phyloP scores from a whole-genome alignment of 352 stramenopile species.

The Globisporangium paroecandrum region DNA sequence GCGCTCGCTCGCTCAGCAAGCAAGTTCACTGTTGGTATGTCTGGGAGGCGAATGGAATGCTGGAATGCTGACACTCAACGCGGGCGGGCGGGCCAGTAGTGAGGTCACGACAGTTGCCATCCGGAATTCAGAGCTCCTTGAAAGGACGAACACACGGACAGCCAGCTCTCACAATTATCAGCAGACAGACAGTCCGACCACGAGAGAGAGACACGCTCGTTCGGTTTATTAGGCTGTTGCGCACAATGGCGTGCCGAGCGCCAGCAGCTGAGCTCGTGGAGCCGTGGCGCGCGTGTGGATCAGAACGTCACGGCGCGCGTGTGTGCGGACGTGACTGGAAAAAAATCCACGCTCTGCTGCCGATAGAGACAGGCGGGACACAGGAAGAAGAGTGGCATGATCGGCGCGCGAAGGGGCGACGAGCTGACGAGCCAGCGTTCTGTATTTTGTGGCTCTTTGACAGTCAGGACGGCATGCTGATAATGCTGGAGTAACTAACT shows the following conservation, averaged over 20 bases:
- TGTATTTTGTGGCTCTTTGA: too few species aligned
- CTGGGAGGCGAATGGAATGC: background rate
- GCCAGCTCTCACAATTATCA: background rate
- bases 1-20: too few species aligned
- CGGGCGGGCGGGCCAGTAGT: too few species aligned
- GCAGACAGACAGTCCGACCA: background rate
- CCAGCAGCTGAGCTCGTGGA: background rate
- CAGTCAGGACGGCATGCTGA: background rate
- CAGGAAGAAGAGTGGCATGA: background rate
- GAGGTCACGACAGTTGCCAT: background rate
- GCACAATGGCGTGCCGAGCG: background rate
- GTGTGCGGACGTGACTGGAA: background rate
- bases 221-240: background rate
- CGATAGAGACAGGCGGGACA: background rate
- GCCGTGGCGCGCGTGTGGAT: background rate
- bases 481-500: background rate
- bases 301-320: background rate
- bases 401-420: background rate
- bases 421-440: background rate
- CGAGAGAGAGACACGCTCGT: background rate
- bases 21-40: background rate
- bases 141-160: background rate
- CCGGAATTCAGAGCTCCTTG: background rate
- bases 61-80: background rate
- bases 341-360: background rate